Base-by-base conservation (phyloP, 1,139 yeast genomes). In the Wickerhamomyces sp. region DNA sequence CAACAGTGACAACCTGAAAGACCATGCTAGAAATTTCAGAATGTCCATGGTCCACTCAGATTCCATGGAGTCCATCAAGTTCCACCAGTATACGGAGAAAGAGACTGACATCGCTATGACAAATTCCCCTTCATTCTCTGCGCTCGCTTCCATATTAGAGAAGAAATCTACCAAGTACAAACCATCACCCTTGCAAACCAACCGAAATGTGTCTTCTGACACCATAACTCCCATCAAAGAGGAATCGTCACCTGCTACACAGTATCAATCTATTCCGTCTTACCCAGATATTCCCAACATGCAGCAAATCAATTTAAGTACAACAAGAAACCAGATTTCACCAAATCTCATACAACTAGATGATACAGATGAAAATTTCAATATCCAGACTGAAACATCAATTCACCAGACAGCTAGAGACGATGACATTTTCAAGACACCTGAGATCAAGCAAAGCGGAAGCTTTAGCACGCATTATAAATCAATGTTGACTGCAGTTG, bases 21-120 rank as follows among this genome's bases (percentile, higher is more conserved):
- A 65, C 36, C 82, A 77, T 53, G 72, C 74, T 9, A 58, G 63
- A 30, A 71, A 65, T 39, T 60, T 78, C 33, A 65, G 76, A 45
- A 68, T 64, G 44, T 72, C 82, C 5, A 60, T 76, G 22, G 64
- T 72, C n/a, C 58, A 72, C 30, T 72, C 76, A 2, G 57, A 53
- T 9, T 51, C 69, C 59, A 36, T 74, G 74, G 37, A 63, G 58
- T 48, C 72, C 62, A 37, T 47, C 8, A 36, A 40, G 26, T 28
- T 42, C 21, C 30, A 32, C 31, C 38, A 40, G 10, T 19, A 33
- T 7, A 29, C 45, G 33, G 41, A 41, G 29, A 36, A 31, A 28
- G 37, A 24, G n/a, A 45, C 54, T 4, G 40, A 44, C 37, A 51
- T 55, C 18, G 59, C 60, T 30, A 62, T 64, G 54, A 72, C 81